Conservation (phyloP, 345 rosid species). For the Euphorbia pulcherrima region DNA sequence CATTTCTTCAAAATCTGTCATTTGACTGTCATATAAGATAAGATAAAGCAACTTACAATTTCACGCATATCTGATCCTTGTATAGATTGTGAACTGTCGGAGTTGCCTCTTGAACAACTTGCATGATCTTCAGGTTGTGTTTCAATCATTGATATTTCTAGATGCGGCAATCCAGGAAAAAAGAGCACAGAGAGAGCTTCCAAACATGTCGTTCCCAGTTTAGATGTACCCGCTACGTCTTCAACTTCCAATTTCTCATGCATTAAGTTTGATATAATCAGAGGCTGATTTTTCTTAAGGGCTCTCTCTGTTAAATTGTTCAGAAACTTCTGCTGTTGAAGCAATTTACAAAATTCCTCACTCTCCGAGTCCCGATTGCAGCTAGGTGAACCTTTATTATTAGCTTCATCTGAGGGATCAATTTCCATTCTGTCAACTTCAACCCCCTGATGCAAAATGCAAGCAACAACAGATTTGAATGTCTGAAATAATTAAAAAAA, state of each 20-base stretch:
- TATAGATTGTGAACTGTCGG: constrained; percentile 34
- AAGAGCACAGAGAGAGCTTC: constrained; percentile 56
- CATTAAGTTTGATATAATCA: constrained; percentile 58
- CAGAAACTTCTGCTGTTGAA: constrained; percentile 62
- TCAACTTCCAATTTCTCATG: constrained; percentile 63
- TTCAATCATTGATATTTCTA: constrained; percentile 39
- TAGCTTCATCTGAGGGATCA: constrained; percentile 41
- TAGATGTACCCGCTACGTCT: too few relatives aligned
- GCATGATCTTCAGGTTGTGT: constrained; percentile 38
- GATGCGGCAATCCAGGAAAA: constrained; percentile 38
- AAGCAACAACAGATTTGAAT: too few relatives aligned
- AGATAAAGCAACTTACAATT: too few relatives aligned
- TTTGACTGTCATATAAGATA: too few relatives aligned
- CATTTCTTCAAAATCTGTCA: neutral
- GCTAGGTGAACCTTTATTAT: constrained; percentile 31
- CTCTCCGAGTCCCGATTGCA: constrained; percentile 42
- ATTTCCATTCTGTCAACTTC: constrained; percentile 66
- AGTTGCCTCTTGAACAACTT: constrained; percentile 28
- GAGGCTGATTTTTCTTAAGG: constrained; percentile 64
- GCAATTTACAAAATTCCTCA: constrained; percentile 47
- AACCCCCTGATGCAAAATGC: constrained; percentile 66
- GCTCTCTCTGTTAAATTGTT: constrained; percentile 65
- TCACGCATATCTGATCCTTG: constrained; percentile 66
- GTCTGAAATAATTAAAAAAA: neutral
- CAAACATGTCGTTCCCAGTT: constrained; percentile 65